Evolutionary conservation across 768 basidiomycete genomes (phyloP).

Genomic region (Tylopilus cervinicoccineus): DNA sequence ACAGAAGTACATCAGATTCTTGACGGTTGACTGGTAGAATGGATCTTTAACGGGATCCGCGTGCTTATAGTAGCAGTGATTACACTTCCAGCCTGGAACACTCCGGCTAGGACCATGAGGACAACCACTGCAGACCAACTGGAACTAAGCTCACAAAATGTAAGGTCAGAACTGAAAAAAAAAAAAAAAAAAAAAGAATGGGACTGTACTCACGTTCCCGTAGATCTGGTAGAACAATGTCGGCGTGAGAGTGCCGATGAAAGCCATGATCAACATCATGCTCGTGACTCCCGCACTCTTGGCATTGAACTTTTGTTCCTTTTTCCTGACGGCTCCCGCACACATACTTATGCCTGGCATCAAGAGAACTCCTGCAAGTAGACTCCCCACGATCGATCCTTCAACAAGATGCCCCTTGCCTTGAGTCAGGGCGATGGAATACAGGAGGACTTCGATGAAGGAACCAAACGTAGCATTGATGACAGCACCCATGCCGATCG

Average conservation of each 20-base stretch:
- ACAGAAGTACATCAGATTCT: conserved; percentile 94
- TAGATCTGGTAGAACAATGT: conserved; percentile 98
- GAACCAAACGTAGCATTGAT: conserved; percentile 99
- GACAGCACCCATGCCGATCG: conserved; percentile 98
- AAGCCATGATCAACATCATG: conserved; percentile 99
- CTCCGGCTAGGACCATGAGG: conserved; percentile 35
- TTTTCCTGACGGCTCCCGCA: conserved; percentile 79
- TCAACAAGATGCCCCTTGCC: conserved; percentile 93
- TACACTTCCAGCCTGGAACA: conserved; percentile 68
- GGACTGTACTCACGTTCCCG: conserved; percentile 70
- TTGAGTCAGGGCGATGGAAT: conserved; percentile 84
- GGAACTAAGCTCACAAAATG: conserved; percentile 55
- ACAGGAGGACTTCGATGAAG: conserved; percentile 96
- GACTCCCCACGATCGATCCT: conserved; percentile 92
- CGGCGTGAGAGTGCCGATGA: conserved; percentile 92
- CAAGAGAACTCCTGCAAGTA: conserved; percentile 91
- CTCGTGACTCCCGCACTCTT: conserved; percentile 98
- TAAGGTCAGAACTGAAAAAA: conserved; percentile 6
- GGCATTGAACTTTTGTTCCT: conserved; percentile 99
- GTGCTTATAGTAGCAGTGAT: conserved; percentile 92
- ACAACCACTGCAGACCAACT: conserved; percentile 81
- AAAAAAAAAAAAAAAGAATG: neutral
- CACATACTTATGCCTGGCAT: conserved; percentile 99
- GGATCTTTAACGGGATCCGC: conserved; percentile 91
- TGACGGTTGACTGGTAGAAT: conserved; percentile 95